Percentiles rank a stretch among this genome's conserved stretches.
These are phyloP conservation scores for Orychophragmus violaceus DNA, from an alignment of 345 rosid species.

Conservation along the genomic window DNA sequence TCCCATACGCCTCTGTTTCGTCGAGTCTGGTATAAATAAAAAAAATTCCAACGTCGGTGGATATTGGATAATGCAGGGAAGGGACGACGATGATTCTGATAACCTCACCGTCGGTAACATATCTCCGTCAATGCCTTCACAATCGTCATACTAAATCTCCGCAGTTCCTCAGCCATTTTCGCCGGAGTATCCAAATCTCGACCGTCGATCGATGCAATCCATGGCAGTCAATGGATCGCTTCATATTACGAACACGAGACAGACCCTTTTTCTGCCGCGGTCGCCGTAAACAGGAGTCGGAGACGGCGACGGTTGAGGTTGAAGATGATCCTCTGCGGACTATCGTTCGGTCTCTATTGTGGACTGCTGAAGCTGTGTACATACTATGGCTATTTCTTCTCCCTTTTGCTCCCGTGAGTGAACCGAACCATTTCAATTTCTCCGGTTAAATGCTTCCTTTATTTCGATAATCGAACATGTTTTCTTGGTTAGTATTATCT, in stretches of 20 bases:
- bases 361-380: slow-evolving; percentile 76
- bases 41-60: neutral
- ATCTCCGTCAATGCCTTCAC: slow-evolving; percentile 12
- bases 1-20: neutral
- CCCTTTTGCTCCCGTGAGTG: slow-evolving; percentile 76
- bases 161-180: neutral
- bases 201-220: slow-evolving; percentile 1
- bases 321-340: slow-evolving; percentile 29
- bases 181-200: neutral
- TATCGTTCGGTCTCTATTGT: slow-evolving; percentile 42
- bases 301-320: slow-evolving; percentile 25
- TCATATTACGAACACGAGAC: slow-evolving; percentile 2
- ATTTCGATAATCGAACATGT: too few relatives aligned
- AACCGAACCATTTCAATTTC: neutral
- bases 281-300: slow-evolving; percentile 50
- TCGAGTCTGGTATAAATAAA: neutral
- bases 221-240: slow-evolving; percentile 13
- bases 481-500: neutral
- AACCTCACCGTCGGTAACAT: slow-evolving; percentile 17
- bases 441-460: too few relatives aligned
- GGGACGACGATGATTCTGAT: slow-evolving; percentile 22
- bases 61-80: slow-evolving; percentile 14
- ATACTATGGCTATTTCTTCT: slow-evolving; percentile 90
- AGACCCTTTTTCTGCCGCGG: slow-evolving; percentile 8
- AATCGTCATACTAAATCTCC: neutral